Base-by-base conservation (phyloP, 345 rosid genomes). In the Theobroma cacao region DNA sequence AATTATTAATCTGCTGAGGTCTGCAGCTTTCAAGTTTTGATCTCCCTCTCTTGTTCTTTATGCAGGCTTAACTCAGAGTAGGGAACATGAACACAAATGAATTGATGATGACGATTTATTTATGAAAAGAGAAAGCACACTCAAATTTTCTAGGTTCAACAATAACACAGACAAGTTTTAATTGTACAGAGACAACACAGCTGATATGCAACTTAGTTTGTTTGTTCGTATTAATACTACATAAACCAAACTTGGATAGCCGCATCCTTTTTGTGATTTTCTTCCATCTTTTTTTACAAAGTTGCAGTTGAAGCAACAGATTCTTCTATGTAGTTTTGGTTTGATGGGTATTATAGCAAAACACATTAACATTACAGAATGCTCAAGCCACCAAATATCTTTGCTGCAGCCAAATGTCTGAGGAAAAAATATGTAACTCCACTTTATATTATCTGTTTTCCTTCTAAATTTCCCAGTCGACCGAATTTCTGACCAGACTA, bases 301-400 rank as follows among this genome's bases (percentile, higher is more conserved):
- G 31, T 55, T 78, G 82, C 80, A 63, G 28, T 55, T 73, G 76
- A 41, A 83, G 78, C 68, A 78, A 53, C 63, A 84, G 52, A 24
- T 72, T 82, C 63, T 55, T 33, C 47, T 28, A 78, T 28, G 50
- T 65, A 77, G 79, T 75, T 77, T 34, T 47, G 67, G 65, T 60
- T 82, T 76, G 81, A 78, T 82, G 81, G 70, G 74, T 55, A 31
- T 13, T n/a, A 79, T 75, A 75, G 75, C 78, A 70, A 17, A 56
- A 79, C 75, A 83, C 28, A 48, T 34, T 22, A 52, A 68, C 56
- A 45, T 77, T 28, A 38, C 70, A 75, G 64, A 41, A 74, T 74
- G 82, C 24, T 82, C 55, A 81, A 77, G 48, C 80, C 84, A 78
- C 24, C 59, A 71, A 63, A 74, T 22, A 24, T 36, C 22, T 75